Conservation (phyloP, 2,329 filamentous ascomycete species). For the Fusarium sp. region DNA sequence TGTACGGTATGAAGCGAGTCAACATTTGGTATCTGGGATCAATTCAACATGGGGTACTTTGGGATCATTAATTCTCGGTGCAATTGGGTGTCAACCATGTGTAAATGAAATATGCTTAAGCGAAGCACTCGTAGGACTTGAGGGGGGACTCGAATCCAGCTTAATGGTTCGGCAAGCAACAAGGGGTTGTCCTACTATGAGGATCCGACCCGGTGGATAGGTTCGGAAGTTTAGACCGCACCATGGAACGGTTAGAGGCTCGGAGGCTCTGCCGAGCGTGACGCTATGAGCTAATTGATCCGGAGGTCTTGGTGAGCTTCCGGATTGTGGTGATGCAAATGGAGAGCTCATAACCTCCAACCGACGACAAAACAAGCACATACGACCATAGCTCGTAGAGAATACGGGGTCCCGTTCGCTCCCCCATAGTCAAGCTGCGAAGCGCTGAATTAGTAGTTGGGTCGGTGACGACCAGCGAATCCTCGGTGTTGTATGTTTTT, state of each 20-base stretch:
- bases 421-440: constrained; percentile 27
- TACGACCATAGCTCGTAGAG: constrained; percentile 34
- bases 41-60: constrained; percentile 33
- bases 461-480: constrained; percentile 35
- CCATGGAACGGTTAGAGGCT: background rate
- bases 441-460: constrained; percentile 35
- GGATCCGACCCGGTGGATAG: background rate
- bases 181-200: background rate
- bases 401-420: constrained; percentile 37
- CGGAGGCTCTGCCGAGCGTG: constrained; percentile 1
- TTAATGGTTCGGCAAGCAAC: background rate
- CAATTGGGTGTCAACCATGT: background rate
- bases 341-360: background rate
- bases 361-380: background rate
- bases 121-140: background rate
- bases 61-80: constrained; percentile 13
- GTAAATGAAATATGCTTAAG: background rate
- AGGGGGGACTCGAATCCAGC: background rate
- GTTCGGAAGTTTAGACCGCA: constrained; percentile 9
- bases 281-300: background rate
- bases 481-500: constrained; percentile 33
- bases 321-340: background rate
- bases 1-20: constrained; percentile 23
- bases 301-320: background rate
- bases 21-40: constrained; percentile 21